phyloP scores from a whole-genome alignment of 371 early-diverging fungal genomes.

The Synchytrium microbalum region DNA sequence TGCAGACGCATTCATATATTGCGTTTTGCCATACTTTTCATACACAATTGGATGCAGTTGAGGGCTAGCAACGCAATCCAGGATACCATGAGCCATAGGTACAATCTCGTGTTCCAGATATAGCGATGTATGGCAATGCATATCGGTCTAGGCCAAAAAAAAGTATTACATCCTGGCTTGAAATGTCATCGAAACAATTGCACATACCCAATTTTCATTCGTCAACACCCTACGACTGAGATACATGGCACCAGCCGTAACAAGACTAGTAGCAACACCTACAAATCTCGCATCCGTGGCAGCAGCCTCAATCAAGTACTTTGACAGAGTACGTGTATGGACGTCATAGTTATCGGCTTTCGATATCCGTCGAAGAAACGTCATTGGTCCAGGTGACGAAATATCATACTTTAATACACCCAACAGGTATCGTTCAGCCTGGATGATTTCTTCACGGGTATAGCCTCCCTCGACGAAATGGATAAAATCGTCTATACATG shows the following conservation, averaged over 20 bases:
- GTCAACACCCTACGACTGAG: constrained; percentile 82
- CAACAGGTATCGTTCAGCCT: constrained; percentile 89
- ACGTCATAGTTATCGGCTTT: constrained; percentile 85
- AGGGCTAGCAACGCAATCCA: constrained; percentile 53
- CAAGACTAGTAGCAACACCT: constrained; percentile 58
- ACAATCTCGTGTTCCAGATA: constrained; percentile 62
- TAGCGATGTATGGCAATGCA: neutral
- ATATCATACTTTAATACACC: constrained; percentile 71
- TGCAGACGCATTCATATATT: constrained; percentile 65
- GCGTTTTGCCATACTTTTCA: constrained; percentile 70
- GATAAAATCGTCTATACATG: constrained; percentile 67
- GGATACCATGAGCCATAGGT: constrained; percentile 52
- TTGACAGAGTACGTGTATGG: constrained; percentile 83
- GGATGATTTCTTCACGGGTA: constrained; percentile 70
- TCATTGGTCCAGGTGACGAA: constrained; percentile 79
- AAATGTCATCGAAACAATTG: neutral
- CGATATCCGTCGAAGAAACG: constrained; percentile 81
- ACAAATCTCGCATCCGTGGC: constrained; percentile 81
- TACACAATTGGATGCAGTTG: constrained; percentile 55
- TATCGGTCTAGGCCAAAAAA: neutral
- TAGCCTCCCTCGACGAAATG: constrained; percentile 73
- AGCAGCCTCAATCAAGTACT: constrained; percentile 94
- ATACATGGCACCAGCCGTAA: constrained; percentile 82
- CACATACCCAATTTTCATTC: constrained; percentile 66
- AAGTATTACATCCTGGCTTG: neutral